A percentile compares a stretch with the other conserved stretches of the same genome.
phyloP scores from a whole-genome alignment of 2,329 filamentous ascomycete genomes.

The Colletotrichum tanaceti region DNA sequence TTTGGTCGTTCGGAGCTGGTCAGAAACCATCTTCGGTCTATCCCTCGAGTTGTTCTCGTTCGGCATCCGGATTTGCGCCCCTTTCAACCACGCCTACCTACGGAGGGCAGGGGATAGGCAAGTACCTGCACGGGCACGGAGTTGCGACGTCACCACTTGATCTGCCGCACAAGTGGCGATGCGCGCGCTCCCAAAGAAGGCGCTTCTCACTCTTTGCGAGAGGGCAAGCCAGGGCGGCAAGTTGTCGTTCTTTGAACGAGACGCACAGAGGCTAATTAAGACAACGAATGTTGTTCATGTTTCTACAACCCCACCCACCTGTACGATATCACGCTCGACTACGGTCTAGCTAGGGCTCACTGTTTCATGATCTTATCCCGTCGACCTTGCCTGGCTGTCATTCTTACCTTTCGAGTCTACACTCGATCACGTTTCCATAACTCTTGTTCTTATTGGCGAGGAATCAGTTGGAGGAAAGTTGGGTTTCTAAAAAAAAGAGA shows the following conservation, averaged over 20 bases:
- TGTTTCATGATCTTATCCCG: slow-evolving; percentile 35
- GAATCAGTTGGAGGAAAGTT: slow-evolving; percentile 42
- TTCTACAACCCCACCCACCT: slow-evolving; percentile 22
- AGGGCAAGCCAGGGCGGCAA: slow-evolving; percentile 9
- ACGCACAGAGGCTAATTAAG: slow-evolving; percentile 36
- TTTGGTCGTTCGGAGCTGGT: slow-evolving; percentile 36
- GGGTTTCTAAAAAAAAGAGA: slow-evolving; percentile 34
- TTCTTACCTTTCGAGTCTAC: slow-evolving; percentile 1
- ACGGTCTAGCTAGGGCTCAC: slow-evolving; percentile 31
- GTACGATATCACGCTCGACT: slow-evolving; percentile 40
- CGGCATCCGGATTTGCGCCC: slow-evolving; percentile 2
- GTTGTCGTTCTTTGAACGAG: slow-evolving; percentile 15
- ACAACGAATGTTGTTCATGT: slow-evolving; percentile 23
- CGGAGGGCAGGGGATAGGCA: slow-evolving; percentile 20
- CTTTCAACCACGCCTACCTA: neutral
- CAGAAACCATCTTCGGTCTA: slow-evolving; percentile 24
- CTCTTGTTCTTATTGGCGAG: slow-evolving; percentile 44
- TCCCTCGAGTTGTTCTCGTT: slow-evolving; percentile 26
- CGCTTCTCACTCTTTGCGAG: neutral
- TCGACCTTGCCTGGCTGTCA: slow-evolving; percentile 1
- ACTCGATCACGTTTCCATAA: slow-evolving; percentile 11
- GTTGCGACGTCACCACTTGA: slow-evolving; percentile 9
- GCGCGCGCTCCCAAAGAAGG: neutral
- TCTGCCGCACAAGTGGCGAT: slow-evolving; percentile 31
- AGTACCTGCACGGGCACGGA: slow-evolving; percentile 16